Conservation (phyloP, 2,329 filamentous ascomycete species). For the Graphium sp. region DNA sequence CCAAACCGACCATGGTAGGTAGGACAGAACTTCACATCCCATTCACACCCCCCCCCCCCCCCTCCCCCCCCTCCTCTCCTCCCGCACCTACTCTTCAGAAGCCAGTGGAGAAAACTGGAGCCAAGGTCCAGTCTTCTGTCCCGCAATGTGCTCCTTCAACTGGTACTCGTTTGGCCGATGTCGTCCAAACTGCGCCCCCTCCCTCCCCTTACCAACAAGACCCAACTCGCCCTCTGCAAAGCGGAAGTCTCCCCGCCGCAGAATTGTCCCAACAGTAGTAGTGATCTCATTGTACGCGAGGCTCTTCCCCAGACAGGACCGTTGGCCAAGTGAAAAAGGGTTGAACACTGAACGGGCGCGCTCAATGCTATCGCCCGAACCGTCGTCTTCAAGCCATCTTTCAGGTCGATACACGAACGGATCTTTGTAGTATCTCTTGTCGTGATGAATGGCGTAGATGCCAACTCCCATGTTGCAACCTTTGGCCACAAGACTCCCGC, state of each 20-base stretch:
- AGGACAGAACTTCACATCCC: too few species aligned
- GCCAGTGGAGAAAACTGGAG: conserved; percentile 1
- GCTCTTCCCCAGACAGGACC: not conserved
- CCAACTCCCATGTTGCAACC: conserved; percentile 6
- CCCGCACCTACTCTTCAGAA: too few species aligned
- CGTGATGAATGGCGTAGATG: conserved; percentile 7
- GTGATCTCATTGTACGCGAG: not conserved
- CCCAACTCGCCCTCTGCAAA: too few species aligned
- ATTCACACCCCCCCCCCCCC: too few species aligned
- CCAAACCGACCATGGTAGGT: too few species aligned
- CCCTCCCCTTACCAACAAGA: too few species aligned
- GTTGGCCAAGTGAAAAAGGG: not conserved
- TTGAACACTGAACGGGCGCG: not conserved
- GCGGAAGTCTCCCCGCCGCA: too few species aligned
- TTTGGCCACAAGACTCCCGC: conserved; percentile 4
- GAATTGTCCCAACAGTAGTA: not conserved
- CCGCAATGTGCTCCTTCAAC: not conserved
- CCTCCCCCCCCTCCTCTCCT: too few species aligned
- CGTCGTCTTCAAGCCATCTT: not conserved
- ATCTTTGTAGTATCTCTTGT: conserved; percentile 8
- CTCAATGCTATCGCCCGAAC: not conserved
- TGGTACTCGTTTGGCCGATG: conserved; percentile 1
- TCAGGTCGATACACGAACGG: not conserved
- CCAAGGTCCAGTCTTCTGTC: conserved; percentile 1
- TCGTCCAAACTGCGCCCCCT: too few species aligned